Base-by-base conservation (phyloP, 2,329 filamentous ascomycete species). In the Monosporascus sp. region DNA sequence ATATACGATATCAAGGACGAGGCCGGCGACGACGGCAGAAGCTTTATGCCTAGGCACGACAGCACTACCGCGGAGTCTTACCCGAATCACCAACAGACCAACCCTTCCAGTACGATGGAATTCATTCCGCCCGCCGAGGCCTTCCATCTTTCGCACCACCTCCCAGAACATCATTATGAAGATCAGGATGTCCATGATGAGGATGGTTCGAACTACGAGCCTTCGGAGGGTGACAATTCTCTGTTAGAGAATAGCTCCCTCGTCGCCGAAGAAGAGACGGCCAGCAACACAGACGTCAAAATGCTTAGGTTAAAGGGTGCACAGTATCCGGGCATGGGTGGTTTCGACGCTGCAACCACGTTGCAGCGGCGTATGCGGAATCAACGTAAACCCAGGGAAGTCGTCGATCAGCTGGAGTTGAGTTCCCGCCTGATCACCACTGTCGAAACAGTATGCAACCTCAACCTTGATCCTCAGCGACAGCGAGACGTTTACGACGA, bases 331-430 rank as follows among this genome's bases (percentile, higher is more conserved):
- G 89, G 89, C 19, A 92, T 92, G 88, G 81, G 83, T 51, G 78
- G 90, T n/a, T 91, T 92, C 66, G 89, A 93, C 68, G 84, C 89
- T 51, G 89, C 89, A 5, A 88, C 86, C 5, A 80, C 84, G 17
- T 82, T 87, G 56, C 87, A 88, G 78, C 86, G 84, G 61, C 80
- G 85, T 46, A 89, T 84, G 72, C 79, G 89, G 50, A 92, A 92
- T 66, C 89, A 93, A 70, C 84, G 87, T 62, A 93, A 93, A 68
- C 83, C 86, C 51, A 78, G 76, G n/a, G 85, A 83, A 1, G 84
- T 90, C n/a, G 73, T 91, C 22, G 76, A 82, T 52, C 80, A 82
- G 54, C 84, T 93, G 69, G 79, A 85, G 61, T 69, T 78, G 50
- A 83, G 82, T 19, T 91, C 88, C 1, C 76, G 79, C 58, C 75